Percentiles rank a stretch among this genome's conserved stretches.
phyloP scores from a whole-genome alignment of 805 yeast species.

The Wickerhamiella alocasiicola region DNA sequence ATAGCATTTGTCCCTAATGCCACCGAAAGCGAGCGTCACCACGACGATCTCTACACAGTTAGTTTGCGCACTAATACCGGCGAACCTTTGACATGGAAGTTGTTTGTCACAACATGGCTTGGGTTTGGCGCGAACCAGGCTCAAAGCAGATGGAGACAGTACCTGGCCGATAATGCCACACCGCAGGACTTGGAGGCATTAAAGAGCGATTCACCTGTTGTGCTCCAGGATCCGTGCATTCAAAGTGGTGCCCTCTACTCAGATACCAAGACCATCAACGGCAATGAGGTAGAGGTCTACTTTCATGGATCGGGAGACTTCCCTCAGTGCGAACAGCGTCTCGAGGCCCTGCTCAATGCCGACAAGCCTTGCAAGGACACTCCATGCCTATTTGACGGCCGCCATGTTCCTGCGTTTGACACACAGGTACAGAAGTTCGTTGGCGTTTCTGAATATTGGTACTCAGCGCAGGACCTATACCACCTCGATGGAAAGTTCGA shows the following conservation, averaged over 20 bases:
- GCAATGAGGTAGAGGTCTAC: slow-evolving; percentile 20
- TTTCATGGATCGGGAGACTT: slow-evolving; percentile 71
- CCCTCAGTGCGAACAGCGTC: slow-evolving; percentile 53
- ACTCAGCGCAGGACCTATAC: slow-evolving; percentile 86
- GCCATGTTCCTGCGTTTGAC: slow-evolving; percentile 83
- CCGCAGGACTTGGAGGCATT: slow-evolving; percentile 11
- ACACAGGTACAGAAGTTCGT: slow-evolving; percentile 70
- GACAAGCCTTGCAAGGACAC: slow-evolving; percentile 72
- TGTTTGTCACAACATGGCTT: slow-evolving; percentile 92
- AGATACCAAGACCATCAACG: slow-evolving; percentile 3
- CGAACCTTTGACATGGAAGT: slow-evolving; percentile 57
- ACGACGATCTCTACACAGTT: slow-evolving; percentile 60
- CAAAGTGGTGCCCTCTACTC: slow-evolving; percentile 39
- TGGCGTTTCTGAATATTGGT: slow-evolving; percentile 96
- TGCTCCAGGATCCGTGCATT: slow-evolving; percentile 63
- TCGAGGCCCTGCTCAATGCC: slow-evolving; percentile 66
- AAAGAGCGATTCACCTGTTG: slow-evolving; percentile 14
- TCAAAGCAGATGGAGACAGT: slow-evolving; percentile 49
- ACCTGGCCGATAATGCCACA: slow-evolving; percentile 25
- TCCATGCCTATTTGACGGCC: slow-evolving; percentile 91
- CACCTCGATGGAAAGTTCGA: slow-evolving; percentile 82
- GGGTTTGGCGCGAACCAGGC: slow-evolving; percentile 98
- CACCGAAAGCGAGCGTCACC: slow-evolving; percentile 50
- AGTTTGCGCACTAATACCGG: slow-evolving; percentile 61
- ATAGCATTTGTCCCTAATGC: slow-evolving; percentile 76